These are phyloP conservation scores for Lolium rigidum DNA, from an alignment of 176 grass and related monocot genomes.

Conservation along the genomic window DNA sequence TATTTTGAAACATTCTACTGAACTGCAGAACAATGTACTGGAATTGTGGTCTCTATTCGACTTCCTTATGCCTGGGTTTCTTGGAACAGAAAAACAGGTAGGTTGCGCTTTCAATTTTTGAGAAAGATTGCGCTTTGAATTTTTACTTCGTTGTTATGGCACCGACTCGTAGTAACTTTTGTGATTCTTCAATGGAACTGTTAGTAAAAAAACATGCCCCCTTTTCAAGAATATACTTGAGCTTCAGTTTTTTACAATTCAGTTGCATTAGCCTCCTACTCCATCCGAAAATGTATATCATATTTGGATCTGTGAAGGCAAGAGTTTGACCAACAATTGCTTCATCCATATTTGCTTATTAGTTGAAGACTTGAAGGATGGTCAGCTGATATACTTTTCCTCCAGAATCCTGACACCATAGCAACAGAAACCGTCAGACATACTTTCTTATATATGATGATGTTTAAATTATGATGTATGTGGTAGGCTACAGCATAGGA, in stretches of 20 bases:
- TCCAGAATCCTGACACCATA: neutral
- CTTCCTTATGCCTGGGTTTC: slow-evolving; percentile 99
- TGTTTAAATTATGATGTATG: slow-evolving; percentile 29
- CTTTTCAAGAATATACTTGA: neutral
- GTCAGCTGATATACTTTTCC: neutral
- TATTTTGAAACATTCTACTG: slow-evolving; percentile 42
- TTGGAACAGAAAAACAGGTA: slow-evolving; percentile 99
- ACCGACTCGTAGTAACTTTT: neutral
- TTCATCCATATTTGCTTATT: neutral
- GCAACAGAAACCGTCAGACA: neutral
- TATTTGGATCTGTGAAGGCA: neutral
- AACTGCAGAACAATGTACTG: slow-evolving; percentile 96
- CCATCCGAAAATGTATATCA: neutral
- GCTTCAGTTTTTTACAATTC: slow-evolving; percentile 11
- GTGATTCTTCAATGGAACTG: neutral
- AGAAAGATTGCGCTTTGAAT: slow-evolving; percentile 13
- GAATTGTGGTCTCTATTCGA: slow-evolving; percentile 99
- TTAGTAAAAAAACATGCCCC: neutral
- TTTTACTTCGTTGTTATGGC: slow-evolving; percentile 16
- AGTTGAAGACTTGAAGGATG: neutral
- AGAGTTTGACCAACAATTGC: neutral
- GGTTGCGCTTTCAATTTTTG: neutral
- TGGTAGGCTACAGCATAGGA: slow-evolving; percentile 20
- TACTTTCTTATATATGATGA: slow-evolving; percentile 15
- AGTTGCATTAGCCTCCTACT: slow-evolving; percentile 19